Evolutionary conservation across 2,329 filamentous ascomycete genomes (phyloP), one percentile per base, ranked within the genome.

Genomic region (Ceratocystis huliohia): DNA sequence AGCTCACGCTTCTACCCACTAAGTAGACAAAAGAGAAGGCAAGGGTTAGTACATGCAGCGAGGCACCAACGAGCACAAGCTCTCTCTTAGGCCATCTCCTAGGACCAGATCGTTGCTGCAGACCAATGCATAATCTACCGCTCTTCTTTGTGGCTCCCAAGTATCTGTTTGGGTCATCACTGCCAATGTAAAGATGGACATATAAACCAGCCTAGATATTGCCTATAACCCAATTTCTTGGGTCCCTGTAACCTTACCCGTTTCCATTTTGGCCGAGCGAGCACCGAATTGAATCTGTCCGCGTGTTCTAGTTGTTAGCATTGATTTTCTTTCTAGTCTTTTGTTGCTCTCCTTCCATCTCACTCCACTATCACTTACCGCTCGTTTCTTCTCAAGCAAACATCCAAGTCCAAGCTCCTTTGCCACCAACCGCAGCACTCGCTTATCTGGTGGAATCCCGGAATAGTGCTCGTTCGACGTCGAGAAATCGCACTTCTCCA

Each of bases 401-500:
- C 45, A 37, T 5, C 20, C 15, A 10, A 68, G 65, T n/a, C 62
- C 61, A n/a, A 66, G n/a, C 13, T 53, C 53, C 20, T 46, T 41
- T 17, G 65, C 67, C 28, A 66, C 64, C 15, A 66, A 28, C n/a
- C 67, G 33, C 64, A 99, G 76, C 0, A 92, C 80, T 72, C 88
- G 85, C 76, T 99, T 99, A 17, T 86, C 91, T 0, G 89, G 82
- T 70, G 96, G 91, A 5, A 93, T 78, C 0, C 63, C 65, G 3
- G 57, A 70, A 53, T 68, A 66, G 2, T 41, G 20, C 3, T 48
- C 67, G 45, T 74, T 73, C 4, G 74, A 74, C 6, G 71, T 72
- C 2, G 25, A 44, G 74, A 96, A 97, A 59, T 93, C 91, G 71
- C 91, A 96, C 74, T 97, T 97, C 68, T 89, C 84, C 82, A 84